Evolutionary conservation across 164 flowering plant species (phyloP).

Genomic region (Vitis riparia): DNA sequence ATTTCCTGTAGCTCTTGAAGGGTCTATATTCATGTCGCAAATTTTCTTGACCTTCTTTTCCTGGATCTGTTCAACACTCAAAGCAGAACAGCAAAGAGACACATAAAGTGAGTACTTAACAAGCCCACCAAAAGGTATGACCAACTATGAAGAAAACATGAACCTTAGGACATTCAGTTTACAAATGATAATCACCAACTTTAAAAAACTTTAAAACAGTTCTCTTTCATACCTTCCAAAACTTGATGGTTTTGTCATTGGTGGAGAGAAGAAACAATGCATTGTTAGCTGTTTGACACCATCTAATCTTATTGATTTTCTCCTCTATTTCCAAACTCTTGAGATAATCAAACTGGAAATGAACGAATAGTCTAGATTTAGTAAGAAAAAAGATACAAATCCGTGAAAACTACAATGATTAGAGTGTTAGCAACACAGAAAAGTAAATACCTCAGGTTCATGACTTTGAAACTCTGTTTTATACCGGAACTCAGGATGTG

Average conservation of each 20-base stretch:
- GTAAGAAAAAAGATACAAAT: too few relatives aligned
- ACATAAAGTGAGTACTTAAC: too few relatives aligned
- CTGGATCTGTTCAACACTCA: constrained; percentile 67
- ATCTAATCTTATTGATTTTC: constrained; percentile 96
- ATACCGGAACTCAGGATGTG: constrained; percentile 94
- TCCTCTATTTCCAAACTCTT: constrained; percentile 99
- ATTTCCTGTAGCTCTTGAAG: constrained; percentile 65
- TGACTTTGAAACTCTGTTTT: constrained; percentile 99
- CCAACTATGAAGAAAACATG: too few relatives aligned
- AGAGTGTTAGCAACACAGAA: neutral
- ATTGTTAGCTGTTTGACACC: constrained; percentile 97
- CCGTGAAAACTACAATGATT: too few relatives aligned
- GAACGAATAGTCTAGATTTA: neutral
- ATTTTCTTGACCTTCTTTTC: constrained; percentile 95
- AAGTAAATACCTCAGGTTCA: constrained; percentile 82
- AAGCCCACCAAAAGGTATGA: too few relatives aligned
- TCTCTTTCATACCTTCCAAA: constrained; percentile 75
- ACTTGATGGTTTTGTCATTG: constrained; percentile 96
- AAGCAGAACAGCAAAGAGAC: neutral
- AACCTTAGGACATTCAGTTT: neutral
- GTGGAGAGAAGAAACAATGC: constrained; percentile 94
- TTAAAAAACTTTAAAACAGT: neutral
- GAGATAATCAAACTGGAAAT: constrained; percentile 91
- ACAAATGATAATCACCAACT: constrained; percentile 4
- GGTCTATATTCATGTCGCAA: constrained; percentile 81